Evolutionary conservation across 2,329 filamentous ascomycete genomes (phyloP), one percentile per base, ranked within the genome.

Genomic region (Aspergillus transmontanensis): DNA sequence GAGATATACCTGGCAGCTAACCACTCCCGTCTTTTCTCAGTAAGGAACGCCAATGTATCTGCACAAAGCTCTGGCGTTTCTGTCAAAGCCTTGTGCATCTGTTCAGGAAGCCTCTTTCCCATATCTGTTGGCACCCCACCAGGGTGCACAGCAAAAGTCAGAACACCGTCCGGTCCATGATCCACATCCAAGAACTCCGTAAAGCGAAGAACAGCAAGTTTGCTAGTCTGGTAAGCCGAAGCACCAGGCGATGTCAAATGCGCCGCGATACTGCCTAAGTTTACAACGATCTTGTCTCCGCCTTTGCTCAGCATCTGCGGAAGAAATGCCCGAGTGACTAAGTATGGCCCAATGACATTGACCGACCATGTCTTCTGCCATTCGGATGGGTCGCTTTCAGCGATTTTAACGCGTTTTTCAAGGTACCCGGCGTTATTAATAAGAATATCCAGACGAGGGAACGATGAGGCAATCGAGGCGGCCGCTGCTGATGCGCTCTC

Each of bases 151-250:
- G 73, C 71, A 36, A 55, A 79, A 80, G 6, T 78, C 74, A 51
- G 34, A 3, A 84, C 57, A 3, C 81, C 81, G 64, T 83, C 43
- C 51, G 76, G 67, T 3, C 68, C 75, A 67, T 85, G 82, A 53
- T 86, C 85, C 0, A 71, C 72, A 45, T 78, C 75, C 10, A 85
- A 64, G 64, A 80, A 83, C 68, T 87, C 84, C 1, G 80, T 82
- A 51, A 87, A 76, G 12, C 83, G 76, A 19, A 81, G 68, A 30
- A 85, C 65, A 3, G 84, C 85, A 36, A 85, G 73, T 69, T 87
- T 87, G 43, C 75, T 77, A 2, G 77, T 77, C 61, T 80, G 76
- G 65, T 87, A 87, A 2, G 76, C 75, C 39, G 79, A 80, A 2
- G 74, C 68, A 6, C 80, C 78, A 0, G 69, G 69, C 1, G 66